phyloP scores from a whole-genome alignment of 1,139 yeast genomes.

The Lodderomyces jiufengensis region DNA sequence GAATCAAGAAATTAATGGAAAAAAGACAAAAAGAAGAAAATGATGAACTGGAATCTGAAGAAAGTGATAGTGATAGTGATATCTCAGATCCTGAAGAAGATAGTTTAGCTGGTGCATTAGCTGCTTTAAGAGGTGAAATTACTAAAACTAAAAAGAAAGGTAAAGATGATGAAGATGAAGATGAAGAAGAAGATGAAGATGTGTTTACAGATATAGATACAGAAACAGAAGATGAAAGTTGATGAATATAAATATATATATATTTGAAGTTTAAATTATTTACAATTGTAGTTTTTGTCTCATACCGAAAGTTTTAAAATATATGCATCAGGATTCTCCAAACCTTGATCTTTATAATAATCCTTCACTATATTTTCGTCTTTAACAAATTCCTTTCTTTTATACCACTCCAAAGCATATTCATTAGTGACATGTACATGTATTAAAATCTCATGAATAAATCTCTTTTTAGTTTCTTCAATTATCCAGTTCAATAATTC shows the following conservation, averaged over 20 bases:
- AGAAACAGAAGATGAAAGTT: constrained; percentile 50
- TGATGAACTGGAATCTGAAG: constrained; percentile 19
- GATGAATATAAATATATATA: neutral
- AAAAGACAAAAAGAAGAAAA: constrained; percentile 16
- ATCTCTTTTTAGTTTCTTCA: constrained; percentile 48
- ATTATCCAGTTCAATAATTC: constrained; percentile 53
- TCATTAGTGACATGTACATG: constrained; percentile 54
- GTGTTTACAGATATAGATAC: constrained; percentile 48
- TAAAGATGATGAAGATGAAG: constrained; percentile 31
- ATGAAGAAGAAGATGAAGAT: constrained; percentile 30
- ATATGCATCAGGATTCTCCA: constrained; percentile 45
- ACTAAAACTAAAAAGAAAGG: constrained; percentile 25
- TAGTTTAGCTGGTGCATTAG: constrained; percentile 62
- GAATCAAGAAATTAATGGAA: constrained; percentile 8
- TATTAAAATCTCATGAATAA: constrained; percentile 54
- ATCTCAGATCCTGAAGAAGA: constrained; percentile 67
- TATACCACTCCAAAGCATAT: constrained; percentile 53
- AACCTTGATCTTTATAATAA: constrained; percentile 50
- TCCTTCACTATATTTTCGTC: constrained; percentile 37
- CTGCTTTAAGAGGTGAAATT: constrained; percentile 54
- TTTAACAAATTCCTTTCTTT: constrained; percentile 48
- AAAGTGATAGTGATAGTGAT: constrained; percentile 43
- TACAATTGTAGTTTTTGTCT: too few relatives aligned
- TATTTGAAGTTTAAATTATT: too few relatives aligned
- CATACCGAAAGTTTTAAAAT: constrained; percentile 1